phyloP scores from a whole-genome alignment of 139 green algal species.

The Choricystis sp. region DNA sequence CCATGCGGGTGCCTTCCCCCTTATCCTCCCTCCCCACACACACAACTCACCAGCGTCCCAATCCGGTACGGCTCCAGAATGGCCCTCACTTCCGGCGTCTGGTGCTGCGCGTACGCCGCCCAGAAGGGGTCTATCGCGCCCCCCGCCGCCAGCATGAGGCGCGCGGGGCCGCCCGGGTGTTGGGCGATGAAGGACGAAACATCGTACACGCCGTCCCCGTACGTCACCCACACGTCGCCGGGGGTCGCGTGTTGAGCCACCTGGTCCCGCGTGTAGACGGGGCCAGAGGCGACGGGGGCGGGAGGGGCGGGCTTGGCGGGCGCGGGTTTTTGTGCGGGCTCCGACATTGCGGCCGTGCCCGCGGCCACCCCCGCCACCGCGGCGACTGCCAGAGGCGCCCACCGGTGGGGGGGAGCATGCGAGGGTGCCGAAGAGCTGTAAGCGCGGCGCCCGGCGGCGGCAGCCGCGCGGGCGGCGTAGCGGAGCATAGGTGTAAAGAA shows the following conservation, averaged over 20 bases:
- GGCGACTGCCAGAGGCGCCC: neutral
- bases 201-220: conserved; percentile 76
- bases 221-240: conserved; percentile 70
- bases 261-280: conserved; percentile 34
- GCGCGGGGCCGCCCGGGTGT: conserved; percentile 37
- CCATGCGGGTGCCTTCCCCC: too few species aligned
- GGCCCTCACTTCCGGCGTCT: conserved; percentile 32
- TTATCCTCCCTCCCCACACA: too few species aligned
- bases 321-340: too few species aligned
- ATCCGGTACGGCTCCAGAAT: conserved; percentile 68
- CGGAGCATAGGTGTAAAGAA: too few species aligned
- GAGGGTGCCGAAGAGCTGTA: neutral
- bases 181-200: conserved; percentile 38
- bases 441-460: too few species aligned
- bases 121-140: conserved; percentile 75
- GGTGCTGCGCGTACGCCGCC: conserved; percentile 71
- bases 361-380: too few species aligned
- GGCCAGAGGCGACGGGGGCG: neutral
- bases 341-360: too few species aligned
- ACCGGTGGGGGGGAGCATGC: neutral
- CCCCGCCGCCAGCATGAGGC: conserved; percentile 73
- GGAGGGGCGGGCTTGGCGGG: neutral
- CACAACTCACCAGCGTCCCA: conserved; percentile 46
- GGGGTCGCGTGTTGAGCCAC: conserved; percentile 54
- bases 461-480: too few species aligned